phyloP scores from a whole-genome alignment of 257 asterid species.

The Cordia subcordata region DNA sequence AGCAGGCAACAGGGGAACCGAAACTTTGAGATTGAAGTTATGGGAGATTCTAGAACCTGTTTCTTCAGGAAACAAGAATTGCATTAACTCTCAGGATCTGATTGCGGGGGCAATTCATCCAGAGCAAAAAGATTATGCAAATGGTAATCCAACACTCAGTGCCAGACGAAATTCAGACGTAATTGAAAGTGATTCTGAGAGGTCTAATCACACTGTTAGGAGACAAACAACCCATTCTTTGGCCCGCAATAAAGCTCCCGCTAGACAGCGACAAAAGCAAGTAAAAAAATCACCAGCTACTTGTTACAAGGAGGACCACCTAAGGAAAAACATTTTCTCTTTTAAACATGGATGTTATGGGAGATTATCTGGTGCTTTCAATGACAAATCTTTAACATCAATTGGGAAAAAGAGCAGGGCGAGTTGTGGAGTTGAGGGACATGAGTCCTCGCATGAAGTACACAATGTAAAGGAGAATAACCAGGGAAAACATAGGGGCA shows the following conservation, averaged over 20 bases:
- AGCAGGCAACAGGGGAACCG: conserved; percentile 46
- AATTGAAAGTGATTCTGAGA: conserved; percentile 76
- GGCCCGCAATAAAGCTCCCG: conserved; percentile 38
- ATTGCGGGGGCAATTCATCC: conserved; percentile 23
- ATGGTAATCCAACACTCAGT: conserved; percentile 31
- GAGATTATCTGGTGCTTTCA: conserved; percentile 29
- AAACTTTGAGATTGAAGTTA: conserved; percentile 59
- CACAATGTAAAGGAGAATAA: conserved; percentile 35
- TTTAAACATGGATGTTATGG: conserved; percentile 35
- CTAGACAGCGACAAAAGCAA: conserved; percentile 25
- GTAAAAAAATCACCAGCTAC: conserved; percentile 27
- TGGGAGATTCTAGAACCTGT: conserved; percentile 71
- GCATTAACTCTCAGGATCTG: conserved; percentile 20
- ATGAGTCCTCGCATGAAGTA: conserved; percentile 18
- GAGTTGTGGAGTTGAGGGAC: conserved; percentile 28
- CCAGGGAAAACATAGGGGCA: conserved; percentile 29
- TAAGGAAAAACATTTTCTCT: conserved; percentile 29
- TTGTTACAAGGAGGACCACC: conserved; percentile 27
- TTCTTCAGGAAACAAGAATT: conserved; percentile 49
- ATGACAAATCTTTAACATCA: conserved; percentile 35
- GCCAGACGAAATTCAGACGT: conserved; percentile 58
- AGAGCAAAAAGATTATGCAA: conserved; percentile 25
- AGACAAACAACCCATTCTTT: conserved; percentile 54
- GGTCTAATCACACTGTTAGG: conserved; percentile 22
- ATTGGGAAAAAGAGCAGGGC: conserved; percentile 36